A percentile compares a stretch with the other conserved stretches of the same genome.
Evolutionary conservation across 1,284 basidiomycete genomes (phyloP).

Genomic region (Ceratobasidium sp.): DNA sequence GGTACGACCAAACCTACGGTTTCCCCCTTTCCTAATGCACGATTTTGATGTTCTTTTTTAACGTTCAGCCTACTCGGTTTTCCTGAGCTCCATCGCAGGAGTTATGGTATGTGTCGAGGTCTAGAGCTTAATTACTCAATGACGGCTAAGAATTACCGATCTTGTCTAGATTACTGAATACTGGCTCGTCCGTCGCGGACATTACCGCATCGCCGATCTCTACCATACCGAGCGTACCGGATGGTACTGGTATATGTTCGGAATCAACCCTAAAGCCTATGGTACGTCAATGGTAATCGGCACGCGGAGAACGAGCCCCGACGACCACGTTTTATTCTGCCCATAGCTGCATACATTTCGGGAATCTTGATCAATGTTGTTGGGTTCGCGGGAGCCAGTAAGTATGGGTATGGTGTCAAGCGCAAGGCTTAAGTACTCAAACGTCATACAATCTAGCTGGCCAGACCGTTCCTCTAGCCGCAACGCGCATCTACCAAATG

Average conservation of each 20-base stretch:
- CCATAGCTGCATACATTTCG: slow-evolving; percentile 63
- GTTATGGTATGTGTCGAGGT: slow-evolving; percentile 65
- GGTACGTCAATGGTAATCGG: slow-evolving; percentile 47
- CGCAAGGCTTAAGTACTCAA: neutral
- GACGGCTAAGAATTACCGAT: neutral
- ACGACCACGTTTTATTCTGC: neutral
- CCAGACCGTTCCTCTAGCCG: slow-evolving; percentile 63
- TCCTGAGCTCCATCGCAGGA: slow-evolving; percentile 78
- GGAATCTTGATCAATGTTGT: slow-evolving; percentile 84
- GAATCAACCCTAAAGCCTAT: slow-evolving; percentile 69
- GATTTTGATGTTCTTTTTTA: slow-evolving; percentile 13
- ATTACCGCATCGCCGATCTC: slow-evolving; percentile 72
- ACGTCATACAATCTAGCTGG: slow-evolving; percentile 54
- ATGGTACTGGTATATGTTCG: slow-evolving; percentile 78
- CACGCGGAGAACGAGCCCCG: neutral
- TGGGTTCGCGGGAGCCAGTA: slow-evolving; percentile 65
- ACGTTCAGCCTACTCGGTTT: slow-evolving; percentile 70
- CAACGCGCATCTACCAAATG: slow-evolving; percentile 72
- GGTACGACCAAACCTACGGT: slow-evolving; percentile 5
- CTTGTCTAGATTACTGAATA: slow-evolving; percentile 72
- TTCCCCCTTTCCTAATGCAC: neutral
- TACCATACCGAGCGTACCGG: slow-evolving; percentile 64
- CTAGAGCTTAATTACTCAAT: neutral
- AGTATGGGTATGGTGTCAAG: slow-evolving; percentile 12
- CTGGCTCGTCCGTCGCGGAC: slow-evolving; percentile 75